Percentiles rank a stretch among this genome's conserved stretches.
phyloP scores from a whole-genome alignment of 2,329 filamentous ascomycete genomes.

The Penicillium sp. region DNA sequence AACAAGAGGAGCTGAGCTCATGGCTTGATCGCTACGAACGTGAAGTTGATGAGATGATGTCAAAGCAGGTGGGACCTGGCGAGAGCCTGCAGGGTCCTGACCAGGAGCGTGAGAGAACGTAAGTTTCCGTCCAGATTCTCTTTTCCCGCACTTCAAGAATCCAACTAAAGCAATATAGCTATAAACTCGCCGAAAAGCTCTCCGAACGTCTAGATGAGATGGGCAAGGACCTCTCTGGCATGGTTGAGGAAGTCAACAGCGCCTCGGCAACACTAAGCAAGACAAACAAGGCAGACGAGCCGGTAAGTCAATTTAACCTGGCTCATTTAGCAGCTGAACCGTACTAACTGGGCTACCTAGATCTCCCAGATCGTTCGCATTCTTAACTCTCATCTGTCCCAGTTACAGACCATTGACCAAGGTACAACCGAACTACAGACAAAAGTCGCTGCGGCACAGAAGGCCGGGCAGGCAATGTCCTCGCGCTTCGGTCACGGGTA shows the following conservation, averaged over 20 bases:
- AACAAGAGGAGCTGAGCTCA: slow-evolving; percentile 85
- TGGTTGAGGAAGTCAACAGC: slow-evolving; percentile 98
- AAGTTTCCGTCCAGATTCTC: slow-evolving; percentile 37
- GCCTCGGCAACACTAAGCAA: slow-evolving; percentile 90
- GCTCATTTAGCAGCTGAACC: neutral
- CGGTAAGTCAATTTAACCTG: slow-evolving; percentile 62
- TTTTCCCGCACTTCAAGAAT: neutral
- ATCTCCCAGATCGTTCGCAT: slow-evolving; percentile 94
- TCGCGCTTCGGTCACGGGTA: slow-evolving; percentile 44
- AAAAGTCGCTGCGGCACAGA: slow-evolving; percentile 83
- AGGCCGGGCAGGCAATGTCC: slow-evolving; percentile 67
- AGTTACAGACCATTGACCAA: slow-evolving; percentile 91
- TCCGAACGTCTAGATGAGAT: slow-evolving; percentile 91
- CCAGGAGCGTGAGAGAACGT: slow-evolving; percentile 93
- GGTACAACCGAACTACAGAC: slow-evolving; percentile 79
- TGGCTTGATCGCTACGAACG: slow-evolving; percentile 91
- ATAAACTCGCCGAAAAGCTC: slow-evolving; percentile 92
- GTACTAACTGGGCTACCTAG: slow-evolving; percentile 49
- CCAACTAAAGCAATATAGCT: slow-evolving; percentile 44
- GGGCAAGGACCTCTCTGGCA: slow-evolving; percentile 87
- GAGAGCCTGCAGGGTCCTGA: slow-evolving; percentile 86
- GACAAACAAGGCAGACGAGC: slow-evolving; percentile 84
- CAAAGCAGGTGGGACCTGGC: slow-evolving; percentile 74
- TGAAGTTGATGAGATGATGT: slow-evolving; percentile 88
- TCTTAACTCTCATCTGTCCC: slow-evolving; percentile 87